Base-by-base conservation (phyloP, 768 basidiomycete species). In the Crassisporium funariophilum region DNA sequence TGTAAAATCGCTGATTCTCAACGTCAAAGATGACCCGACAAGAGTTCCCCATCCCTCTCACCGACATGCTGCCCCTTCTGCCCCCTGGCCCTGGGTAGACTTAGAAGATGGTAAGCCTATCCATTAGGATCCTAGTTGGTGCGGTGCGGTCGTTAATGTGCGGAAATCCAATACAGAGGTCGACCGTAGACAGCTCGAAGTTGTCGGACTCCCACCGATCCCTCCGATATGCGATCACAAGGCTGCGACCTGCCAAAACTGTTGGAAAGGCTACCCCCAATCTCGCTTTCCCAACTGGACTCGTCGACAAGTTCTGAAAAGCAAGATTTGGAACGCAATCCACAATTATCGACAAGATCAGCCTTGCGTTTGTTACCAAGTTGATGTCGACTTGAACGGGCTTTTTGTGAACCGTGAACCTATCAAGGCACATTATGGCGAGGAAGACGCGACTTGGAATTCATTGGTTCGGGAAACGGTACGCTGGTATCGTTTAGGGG, bases 221-320 rank as follows among this genome's bases (percentile, higher is more conserved):
- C 71, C 73, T 1, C 50, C 54, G 6, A 56, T 58, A 16, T 77
- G 74, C 48, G 60, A 68, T 37, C 75, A 74, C 41, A 48, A 44
- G 12, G 41, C 47, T 33, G 34, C 24, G 13, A 31, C 11, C 8
- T 76, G 75, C 47, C 46, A 60, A 13, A 63, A 62, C 6, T 76
- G 74, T 49, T 76, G 71, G 70, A 63, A 33, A 42, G 60, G 60
- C 0, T 77, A 76, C 46, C 75, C 75, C 4, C 70, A 75, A 37
- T 74, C 74, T 5, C 62, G 62, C 25, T 84, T 79, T 51, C 79
- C 77, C 12, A 83, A 81, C 46, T 82, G 82, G 82, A 81, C 78
- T 0, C 51, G 58, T 7, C 56, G 56, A 10, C 81, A 82, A 49
- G 67, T 74, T 3, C 52, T 53, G 27, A 69, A 69, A 42, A 74